Percentiles rank a stretch among this genome's conserved stretches.
Evolutionary conservation across 2,329 filamentous ascomycete species (phyloP).

Genomic region (Monosporascus sp.): DNA sequence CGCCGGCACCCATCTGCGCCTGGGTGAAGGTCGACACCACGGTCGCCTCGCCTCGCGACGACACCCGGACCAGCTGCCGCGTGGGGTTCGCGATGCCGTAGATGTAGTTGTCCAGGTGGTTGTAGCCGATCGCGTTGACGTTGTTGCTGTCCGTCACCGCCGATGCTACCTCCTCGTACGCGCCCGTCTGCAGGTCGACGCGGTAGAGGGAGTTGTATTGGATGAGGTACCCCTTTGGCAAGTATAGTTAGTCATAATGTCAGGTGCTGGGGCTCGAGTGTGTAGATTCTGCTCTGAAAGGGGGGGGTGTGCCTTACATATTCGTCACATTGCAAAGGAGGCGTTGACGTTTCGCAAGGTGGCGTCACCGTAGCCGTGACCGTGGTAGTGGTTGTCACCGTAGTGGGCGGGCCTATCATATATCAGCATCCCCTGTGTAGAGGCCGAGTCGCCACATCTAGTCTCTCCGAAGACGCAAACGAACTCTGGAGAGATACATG

Average conservation of each 20-base stretch:
- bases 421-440: background rate
- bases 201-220: background rate
- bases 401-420: background rate
- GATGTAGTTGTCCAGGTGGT: conserved; percentile 1
- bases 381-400: background rate
- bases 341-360: background rate
- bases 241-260: background rate
- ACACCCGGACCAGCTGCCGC: background rate
- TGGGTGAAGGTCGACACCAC: background rate
- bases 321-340: background rate
- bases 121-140: conserved; percentile 4
- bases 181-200: conserved; percentile 1
- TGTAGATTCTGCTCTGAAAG: background rate
- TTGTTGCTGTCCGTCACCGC: background rate
- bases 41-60: background rate
- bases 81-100: conserved; percentile 1
- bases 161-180: background rate
- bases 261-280: background rate
- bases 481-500: background rate
- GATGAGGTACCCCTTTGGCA: background rate
- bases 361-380: background rate
- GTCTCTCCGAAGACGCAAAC: background rate
- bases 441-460: background rate
- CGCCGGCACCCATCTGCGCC: background rate
- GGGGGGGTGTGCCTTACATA: background rate